Conservation (phyloP, 2,329 filamentous ascomycete species). For the Cercospora nicotianae region DNA sequence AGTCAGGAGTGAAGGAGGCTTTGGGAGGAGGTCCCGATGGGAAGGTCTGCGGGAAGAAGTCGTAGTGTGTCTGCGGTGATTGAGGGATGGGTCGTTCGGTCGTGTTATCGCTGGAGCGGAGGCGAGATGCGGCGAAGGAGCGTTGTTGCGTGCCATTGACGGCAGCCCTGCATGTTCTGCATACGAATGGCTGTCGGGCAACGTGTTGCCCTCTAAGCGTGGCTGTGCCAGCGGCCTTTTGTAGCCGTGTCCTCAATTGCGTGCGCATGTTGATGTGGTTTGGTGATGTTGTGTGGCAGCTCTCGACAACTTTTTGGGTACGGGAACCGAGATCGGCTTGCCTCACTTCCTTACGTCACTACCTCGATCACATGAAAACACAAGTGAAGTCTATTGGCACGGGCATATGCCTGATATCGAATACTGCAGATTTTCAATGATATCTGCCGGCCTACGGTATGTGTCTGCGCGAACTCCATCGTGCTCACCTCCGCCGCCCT, state of each 20-base stretch:
- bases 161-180: conserved; percentile 22
- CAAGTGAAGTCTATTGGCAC: background rate
- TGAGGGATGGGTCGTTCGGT: conserved; percentile 8
- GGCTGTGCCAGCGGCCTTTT: background rate
- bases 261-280: background rate
- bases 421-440: background rate
- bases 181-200: conserved; percentile 23
- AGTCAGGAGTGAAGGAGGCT: conserved; percentile 74
- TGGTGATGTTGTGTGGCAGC: background rate
- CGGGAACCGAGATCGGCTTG: background rate
- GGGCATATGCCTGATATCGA: background rate
- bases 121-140: background rate
- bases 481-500: background rate
- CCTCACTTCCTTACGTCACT: background rate
- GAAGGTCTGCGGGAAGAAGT: conserved; percentile 80
- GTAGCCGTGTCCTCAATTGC: background rate
- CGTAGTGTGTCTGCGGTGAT: conserved; percentile 67
- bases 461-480: background rate
- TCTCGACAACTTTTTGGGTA: background rate
- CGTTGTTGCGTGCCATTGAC: conserved; percentile 7
- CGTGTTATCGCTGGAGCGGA: conserved; percentile 2
- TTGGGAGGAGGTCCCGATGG: conserved; percentile 73
- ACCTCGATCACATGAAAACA: background rate
- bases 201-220: background rate
- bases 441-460: background rate